Evolutionary conservation across 2,329 filamentous ascomycete genomes (phyloP), one percentile per base, ranked within the genome.

Genomic region (Aureobasidium zeae): DNA sequence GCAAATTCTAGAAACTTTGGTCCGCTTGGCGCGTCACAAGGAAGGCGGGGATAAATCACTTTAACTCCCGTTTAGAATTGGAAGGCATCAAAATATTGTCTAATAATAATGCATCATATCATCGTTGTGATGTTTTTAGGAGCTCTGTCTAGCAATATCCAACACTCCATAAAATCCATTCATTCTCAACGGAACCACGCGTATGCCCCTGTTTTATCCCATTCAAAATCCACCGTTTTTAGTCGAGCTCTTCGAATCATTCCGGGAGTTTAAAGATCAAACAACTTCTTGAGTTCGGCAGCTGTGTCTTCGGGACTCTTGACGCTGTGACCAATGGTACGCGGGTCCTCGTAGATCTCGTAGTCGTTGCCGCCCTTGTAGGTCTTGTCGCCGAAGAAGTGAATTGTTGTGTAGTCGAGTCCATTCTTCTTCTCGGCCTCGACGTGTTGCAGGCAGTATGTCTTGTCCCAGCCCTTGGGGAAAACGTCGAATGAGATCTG

Each of bases 401-500:
- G 91, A 55, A 96, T 83, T 32, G 77, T 89, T 54, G 78, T 85
- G 72, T 89, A 96, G 17, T 79, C 68, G 51, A 93, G 70, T 50
- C 82, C 81, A 62, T 63, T 52, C 13, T 65, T 61, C 56, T 82
- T 80, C 64, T 95, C 88, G 51, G 74, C 74, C 68, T 91, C 86
- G 49, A 96, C 71, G 66, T 95, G 88, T 55, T 77, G 72, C 53
- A 96, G 73, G 70, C 88, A 95, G 74, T 94, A 98, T 8, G 86
- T 94, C 79, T 96, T 98, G 70, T 98, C 91, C 91, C 91, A 98
- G 59, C 91, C 91, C 2, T 72, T 77, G 51, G 91, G 91, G 75
- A 98, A 98, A 57, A 96, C 84, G 61, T 98, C 91, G 64, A 98
- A 98, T 48, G 88, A 95, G 66, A 98, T 95, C 62, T 95, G 86